phyloP scores from a whole-genome alignment of 352 stramenopile species.

The Phytopythium sindhum region DNA sequence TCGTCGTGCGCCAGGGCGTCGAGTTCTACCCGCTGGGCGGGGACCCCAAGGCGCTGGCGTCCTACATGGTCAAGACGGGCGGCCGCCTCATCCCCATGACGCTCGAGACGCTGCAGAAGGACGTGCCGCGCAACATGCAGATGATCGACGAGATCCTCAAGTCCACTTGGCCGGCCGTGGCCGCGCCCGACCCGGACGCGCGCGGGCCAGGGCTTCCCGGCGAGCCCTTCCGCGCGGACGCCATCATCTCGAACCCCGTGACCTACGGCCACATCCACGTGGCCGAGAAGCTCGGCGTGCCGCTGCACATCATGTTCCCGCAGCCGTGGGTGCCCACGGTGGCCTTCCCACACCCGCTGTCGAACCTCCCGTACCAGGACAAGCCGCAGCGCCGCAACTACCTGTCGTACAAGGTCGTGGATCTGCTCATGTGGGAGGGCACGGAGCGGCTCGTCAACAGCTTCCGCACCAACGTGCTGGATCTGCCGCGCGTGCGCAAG shows the following conservation, averaged over 20 bases:
- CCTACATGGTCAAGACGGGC: slow-evolving; percentile 91
- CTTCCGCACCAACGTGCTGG: slow-evolving; percentile 59
- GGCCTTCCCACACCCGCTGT: slow-evolving; percentile 88
- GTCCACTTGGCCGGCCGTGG: slow-evolving; percentile 87
- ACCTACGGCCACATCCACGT: slow-evolving; percentile 92
- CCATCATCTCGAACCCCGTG: slow-evolving; percentile 93
- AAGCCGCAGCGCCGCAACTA: slow-evolving; percentile 61
- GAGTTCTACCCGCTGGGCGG: slow-evolving; percentile 79
- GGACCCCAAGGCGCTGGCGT: slow-evolving; percentile 71
- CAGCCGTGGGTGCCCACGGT: slow-evolving; percentile 89
- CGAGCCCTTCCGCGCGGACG: slow-evolving; percentile 79
- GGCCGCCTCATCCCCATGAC: slow-evolving; percentile 68
- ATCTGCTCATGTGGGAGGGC: slow-evolving; percentile 74
- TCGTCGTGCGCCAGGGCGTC: slow-evolving; percentile 66
- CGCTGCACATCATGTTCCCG: slow-evolving; percentile 94
- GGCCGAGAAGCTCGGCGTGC: slow-evolving; percentile 88
- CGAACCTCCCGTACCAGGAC: slow-evolving; percentile 76
- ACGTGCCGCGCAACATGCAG: slow-evolving; percentile 80
- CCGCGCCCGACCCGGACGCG: slow-evolving; percentile 71
- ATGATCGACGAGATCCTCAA: slow-evolving; percentile 90
- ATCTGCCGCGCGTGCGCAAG: slow-evolving; percentile 55
- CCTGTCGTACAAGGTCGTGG: slow-evolving; percentile 87
- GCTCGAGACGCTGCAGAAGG: slow-evolving; percentile 50
- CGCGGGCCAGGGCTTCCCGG: slow-evolving; percentile 32
- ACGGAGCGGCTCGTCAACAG: slow-evolving; percentile 72